phyloP scores from a whole-genome alignment of 306 rosid genomes.

The Heteromeles arbutifolia region DNA sequence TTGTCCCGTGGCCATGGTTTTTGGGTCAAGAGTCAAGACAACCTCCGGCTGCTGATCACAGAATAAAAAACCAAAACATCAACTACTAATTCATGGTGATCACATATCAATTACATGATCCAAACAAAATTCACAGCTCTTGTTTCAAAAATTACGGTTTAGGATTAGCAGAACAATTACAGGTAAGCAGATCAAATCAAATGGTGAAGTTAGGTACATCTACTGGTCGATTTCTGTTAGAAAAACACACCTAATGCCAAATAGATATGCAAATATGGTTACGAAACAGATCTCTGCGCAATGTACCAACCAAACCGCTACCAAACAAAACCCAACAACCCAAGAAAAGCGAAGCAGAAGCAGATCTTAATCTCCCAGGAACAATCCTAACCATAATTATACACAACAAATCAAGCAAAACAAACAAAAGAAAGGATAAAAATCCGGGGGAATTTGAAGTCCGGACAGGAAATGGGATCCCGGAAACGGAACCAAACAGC shows the following conservation, averaged over 20 bases:
- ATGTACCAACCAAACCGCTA: not conserved
- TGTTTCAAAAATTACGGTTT: not conserved
- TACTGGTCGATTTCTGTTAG: not conserved
- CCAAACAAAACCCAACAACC: slow-evolving; percentile 8
- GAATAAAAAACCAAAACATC: not conserved
- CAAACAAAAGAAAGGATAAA: slow-evolving; percentile 8
- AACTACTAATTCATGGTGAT: not conserved
- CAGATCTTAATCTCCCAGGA: slow-evolving; percentile 13
- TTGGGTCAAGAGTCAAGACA: slow-evolving; percentile 21
- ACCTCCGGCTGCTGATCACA: slow-evolving; percentile 32
- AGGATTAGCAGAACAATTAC: not conserved
- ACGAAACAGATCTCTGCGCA: slow-evolving; percentile 8
- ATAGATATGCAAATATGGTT: not conserved
- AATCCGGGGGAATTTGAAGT: not conserved
- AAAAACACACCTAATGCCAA: not conserved
- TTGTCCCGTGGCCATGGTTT: slow-evolving; percentile 87
- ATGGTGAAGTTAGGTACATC: slow-evolving; percentile 3
- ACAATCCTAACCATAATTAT: not conserved
- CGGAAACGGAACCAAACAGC: slow-evolving; percentile 9
- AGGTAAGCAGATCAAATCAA: not conserved
- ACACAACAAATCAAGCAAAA: not conserved
- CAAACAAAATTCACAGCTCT: not conserved
- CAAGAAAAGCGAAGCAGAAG: not conserved
- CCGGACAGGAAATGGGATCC: slow-evolving; percentile 10
- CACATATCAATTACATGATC: not conserved